A percentile compares a stretch with the other conserved stretches of the same genome.
Evolutionary conservation across 75 land plant species (phyloP).

Genomic region (Pseudotsuga menziesii): DNA sequence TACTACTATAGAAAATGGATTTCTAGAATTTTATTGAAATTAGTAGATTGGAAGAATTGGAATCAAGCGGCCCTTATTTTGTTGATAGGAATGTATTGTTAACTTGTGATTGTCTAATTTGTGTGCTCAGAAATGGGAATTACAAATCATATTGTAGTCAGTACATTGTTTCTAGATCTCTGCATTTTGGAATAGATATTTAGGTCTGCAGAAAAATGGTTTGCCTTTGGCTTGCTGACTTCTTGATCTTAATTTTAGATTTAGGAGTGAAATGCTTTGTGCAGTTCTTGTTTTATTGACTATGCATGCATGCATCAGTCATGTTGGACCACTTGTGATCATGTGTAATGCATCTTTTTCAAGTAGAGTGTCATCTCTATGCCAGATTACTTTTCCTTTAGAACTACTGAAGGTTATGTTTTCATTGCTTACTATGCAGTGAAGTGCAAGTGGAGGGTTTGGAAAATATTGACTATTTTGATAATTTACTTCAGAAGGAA

Average conservation of each 20-base stretch:
- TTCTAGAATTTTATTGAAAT: neutral
- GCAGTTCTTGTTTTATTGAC: too few relatives aligned
- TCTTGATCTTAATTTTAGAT: neutral
- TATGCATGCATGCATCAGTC: too few relatives aligned
- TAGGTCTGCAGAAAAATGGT: neutral
- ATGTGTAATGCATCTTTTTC: too few relatives aligned
- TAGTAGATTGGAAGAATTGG: neutral
- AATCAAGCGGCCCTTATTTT: neutral
- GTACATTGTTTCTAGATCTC: neutral
- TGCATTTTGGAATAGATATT: constrained; percentile 2
- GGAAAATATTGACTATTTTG: too few relatives aligned
- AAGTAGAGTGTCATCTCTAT: neutral
- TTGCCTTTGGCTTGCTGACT: neutral
- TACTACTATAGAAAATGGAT: neutral
- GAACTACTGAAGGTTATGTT: neutral
- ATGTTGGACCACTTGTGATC: too few relatives aligned
- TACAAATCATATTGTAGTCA: neutral
- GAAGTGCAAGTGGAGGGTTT: too few relatives aligned
- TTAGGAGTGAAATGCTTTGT: neutral
- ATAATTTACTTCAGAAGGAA: too few relatives aligned
- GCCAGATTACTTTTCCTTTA: neutral
- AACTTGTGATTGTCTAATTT: neutral
- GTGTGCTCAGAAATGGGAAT: neutral
- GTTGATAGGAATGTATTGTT: neutral
- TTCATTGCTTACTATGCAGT: too few relatives aligned